Base-by-base conservation (phyloP, 345 rosid genomes). In the Eutrema yunnanense region DNA sequence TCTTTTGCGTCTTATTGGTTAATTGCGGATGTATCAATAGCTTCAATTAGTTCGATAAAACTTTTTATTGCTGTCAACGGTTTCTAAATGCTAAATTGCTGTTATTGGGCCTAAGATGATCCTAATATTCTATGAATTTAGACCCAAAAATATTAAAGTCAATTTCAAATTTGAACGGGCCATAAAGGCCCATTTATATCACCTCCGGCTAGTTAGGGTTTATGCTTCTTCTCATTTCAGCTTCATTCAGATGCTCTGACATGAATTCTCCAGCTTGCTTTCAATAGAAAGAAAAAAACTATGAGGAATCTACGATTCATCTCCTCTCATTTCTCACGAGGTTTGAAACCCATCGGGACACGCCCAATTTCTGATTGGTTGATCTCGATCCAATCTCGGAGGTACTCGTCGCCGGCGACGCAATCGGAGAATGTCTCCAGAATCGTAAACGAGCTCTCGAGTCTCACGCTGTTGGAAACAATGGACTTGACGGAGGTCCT, bases 381-480 rank as follows among this genome's bases (percentile, higher is more conserved):
- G 11, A 44, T 52, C 43, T 29, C 73, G 43, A 34, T 55, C 59
- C 80, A 68, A 61, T 48, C 62, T 6, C 58, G 52, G 46, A 40
- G 33, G 3, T 74, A 62, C 77, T 27, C 66, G 9, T 54, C 75
- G 4, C 73, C 55, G 58, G 75, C 78, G 32, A 30, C 82, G 53
- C 65, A 82, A 42, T 83, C 97, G 10, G 87, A 75, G 3, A 82
- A 58, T 9, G 95, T 94, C 5, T 49, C 79, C 14, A 74, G 52
- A 52, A 81, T 94, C 73, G 93, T 86, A 6, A 86, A 81, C 27
- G 98, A 89, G 72, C 72, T 94, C 58, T 67, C 95, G 4, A 82
- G 78, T 30, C 88, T 94, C 41, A 91, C 95, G 6, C 87, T 94
- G 2, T 86, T 91, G 1, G 98, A 94, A 68, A 73, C 83, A 44